Percentiles rank a stretch among this genome's conserved stretches.
Evolutionary conservation across 139 green algal genomes (phyloP).

Genomic region (Micractinium conductrix): DNA sequence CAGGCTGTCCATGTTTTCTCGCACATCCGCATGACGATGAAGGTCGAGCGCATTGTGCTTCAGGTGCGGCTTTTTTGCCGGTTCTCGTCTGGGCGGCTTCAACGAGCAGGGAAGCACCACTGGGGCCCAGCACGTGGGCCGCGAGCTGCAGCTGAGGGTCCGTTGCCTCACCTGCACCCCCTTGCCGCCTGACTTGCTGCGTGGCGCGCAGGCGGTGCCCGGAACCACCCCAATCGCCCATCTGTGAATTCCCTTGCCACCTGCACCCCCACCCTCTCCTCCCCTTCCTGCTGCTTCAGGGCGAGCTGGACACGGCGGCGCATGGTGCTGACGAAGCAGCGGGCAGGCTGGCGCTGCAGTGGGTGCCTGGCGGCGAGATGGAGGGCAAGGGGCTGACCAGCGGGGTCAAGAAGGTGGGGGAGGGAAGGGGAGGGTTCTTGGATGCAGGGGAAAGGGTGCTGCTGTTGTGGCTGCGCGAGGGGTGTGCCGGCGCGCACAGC

Average conservation of each 20-base stretch:
- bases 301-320: not conserved
- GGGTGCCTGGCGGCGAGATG: slow-evolving; percentile 48
- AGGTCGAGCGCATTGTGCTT: slow-evolving; percentile 60
- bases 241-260: not conserved
- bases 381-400: slow-evolving; percentile 48
- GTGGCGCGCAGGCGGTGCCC: not conserved
- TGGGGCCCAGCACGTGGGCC: too few species aligned
- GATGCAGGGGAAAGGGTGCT: not conserved
- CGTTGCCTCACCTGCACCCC: too few species aligned
- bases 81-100: too few species aligned
- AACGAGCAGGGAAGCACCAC: too few species aligned
- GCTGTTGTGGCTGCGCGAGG: not conserved
- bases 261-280: not conserved
- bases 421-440: too few species aligned
- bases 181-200: not conserved
- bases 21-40: slow-evolving; percentile 73
- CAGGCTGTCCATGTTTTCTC: slow-evolving; percentile 68
- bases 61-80: slow-evolving; percentile 23
- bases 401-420: slow-evolving; percentile 62
- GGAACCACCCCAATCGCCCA: too few species aligned
- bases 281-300: not conserved
- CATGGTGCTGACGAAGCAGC: not conserved
- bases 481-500: too few species aligned
- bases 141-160: too few species aligned
- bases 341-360: slow-evolving; percentile 32